phyloP scores from a whole-genome alignment of 345 rosid species.

The Eucalyptus cloeziana region DNA sequence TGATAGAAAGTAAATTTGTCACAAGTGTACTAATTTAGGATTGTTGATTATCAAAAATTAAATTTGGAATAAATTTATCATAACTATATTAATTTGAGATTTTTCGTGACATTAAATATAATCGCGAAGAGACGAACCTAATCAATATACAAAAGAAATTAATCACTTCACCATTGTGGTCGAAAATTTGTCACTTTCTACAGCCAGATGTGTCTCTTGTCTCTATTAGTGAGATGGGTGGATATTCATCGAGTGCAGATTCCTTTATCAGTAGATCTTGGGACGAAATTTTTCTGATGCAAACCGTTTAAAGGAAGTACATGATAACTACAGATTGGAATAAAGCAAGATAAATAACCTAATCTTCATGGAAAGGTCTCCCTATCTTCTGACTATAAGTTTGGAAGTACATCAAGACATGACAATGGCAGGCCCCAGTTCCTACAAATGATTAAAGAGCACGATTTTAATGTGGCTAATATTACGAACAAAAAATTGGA shows the following conservation, averaged over 20 bases:
- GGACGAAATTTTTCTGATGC: not conserved
- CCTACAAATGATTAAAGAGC: not conserved
- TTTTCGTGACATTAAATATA: rapidly evolving
- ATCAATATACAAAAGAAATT: not conserved
- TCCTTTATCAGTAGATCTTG: rapidly evolving
- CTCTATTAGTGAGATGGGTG: not conserved
- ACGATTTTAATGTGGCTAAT: not conserved
- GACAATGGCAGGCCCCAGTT: not conserved
- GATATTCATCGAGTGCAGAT: not conserved
- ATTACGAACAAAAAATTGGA: not conserved
- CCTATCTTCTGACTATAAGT: not conserved
- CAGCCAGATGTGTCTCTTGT: not conserved
- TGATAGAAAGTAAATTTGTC: rapidly evolving
- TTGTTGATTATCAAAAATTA: too few species aligned
- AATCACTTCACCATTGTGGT: not conserved
- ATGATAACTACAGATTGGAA: not conserved
- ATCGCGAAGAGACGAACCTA: not conserved
- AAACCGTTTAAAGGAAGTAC: not conserved
- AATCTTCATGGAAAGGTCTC: not conserved
- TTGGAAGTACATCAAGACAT: not conserved
- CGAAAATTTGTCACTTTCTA: not conserved
- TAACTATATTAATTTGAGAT: too few species aligned
- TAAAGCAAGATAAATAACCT: not conserved
- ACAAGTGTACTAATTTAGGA: rapidly evolving
- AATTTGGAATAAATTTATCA: too few species aligned